These are phyloP conservation scores for Cucumis cinereus DNA, from an alignment of 306 rosid genomes.

Conservation along the genomic window DNA sequence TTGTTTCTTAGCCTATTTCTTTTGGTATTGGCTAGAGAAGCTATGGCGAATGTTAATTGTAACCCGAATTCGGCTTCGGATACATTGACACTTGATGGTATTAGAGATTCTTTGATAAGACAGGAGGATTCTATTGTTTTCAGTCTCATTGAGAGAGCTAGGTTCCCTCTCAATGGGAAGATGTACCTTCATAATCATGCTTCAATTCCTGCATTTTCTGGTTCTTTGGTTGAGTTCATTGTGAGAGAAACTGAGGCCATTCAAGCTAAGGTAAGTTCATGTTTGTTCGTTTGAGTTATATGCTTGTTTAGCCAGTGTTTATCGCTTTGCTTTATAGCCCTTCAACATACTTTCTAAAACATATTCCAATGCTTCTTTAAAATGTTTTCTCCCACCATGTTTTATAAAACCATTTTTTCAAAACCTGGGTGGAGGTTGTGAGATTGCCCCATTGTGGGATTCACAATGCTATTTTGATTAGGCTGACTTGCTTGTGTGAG, in stretches of 20 bases:
- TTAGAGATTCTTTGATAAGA: constrained; percentile 51
- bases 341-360: not conserved
- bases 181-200: constrained; percentile 24
- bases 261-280: constrained; percentile 47
- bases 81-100: constrained; percentile 33
- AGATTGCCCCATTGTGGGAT: not conserved
- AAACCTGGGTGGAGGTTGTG: not conserved
- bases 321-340: not conserved
- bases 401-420: not conserved
- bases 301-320: not conserved
- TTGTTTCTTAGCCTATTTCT: constrained; percentile 14
- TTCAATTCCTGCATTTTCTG: constrained; percentile 14
- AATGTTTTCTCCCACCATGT: not conserved
- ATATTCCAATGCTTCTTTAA: not conserved
- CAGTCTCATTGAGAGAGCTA: constrained; percentile 64
- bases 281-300: not conserved
- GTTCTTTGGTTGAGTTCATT: constrained; percentile 45
- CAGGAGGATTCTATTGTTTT: constrained; percentile 75
- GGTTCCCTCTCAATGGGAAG: constrained; percentile 41
- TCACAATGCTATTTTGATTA: not conserved
- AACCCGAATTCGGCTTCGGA: constrained; percentile 8
- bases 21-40: constrained; percentile 13
- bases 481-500: not conserved
- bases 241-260: constrained; percentile 43
- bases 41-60: constrained; percentile 20